Conservation (phyloP, 1,139 yeast species). For the Debaryomyces nepalensis region DNA sequence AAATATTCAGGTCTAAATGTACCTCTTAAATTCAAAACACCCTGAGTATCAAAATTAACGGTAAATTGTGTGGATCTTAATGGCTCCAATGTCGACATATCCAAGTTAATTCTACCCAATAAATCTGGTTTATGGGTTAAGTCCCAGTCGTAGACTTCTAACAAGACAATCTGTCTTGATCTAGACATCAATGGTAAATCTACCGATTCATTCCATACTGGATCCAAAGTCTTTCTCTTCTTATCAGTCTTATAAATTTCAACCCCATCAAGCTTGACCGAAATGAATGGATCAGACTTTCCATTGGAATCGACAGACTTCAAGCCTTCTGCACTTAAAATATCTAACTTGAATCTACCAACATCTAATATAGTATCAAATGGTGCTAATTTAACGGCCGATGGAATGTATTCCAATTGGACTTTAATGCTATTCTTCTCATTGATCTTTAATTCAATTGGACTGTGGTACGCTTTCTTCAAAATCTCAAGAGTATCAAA, state of each 20-base stretch:
- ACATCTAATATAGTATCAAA: slow-evolving; percentile 70
- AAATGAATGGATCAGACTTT: slow-evolving; percentile 71
- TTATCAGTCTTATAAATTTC: slow-evolving; percentile 61
- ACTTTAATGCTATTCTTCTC: slow-evolving; percentile 48
- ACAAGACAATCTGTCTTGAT: slow-evolving; percentile 51
- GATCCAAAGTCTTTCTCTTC: slow-evolving; percentile 67
- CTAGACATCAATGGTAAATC: slow-evolving; percentile 67
- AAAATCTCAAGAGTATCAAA: slow-evolving; percentile 59
- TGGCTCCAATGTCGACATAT: slow-evolving; percentile 54
- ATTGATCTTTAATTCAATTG: slow-evolving; percentile 50
- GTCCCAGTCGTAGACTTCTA: slow-evolving; percentile 76
- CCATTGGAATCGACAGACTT: slow-evolving; percentile 70
- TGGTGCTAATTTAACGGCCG: slow-evolving; percentile 55
- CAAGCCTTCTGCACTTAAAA: slow-evolving; percentile 58
- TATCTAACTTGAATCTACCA: slow-evolving; percentile 60
- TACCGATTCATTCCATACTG: slow-evolving; percentile 68
- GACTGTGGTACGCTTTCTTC: slow-evolving; percentile 49
- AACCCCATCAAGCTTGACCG: slow-evolving; percentile 56
- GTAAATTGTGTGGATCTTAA: slow-evolving; percentile 48
- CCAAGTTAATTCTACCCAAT: slow-evolving; percentile 57
- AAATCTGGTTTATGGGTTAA: slow-evolving; percentile 68
- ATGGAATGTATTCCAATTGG: slow-evolving; percentile 64
- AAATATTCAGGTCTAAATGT: slow-evolving; percentile 68
- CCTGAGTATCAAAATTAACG: slow-evolving; percentile 63
- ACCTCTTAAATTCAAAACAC: slow-evolving; percentile 56